Conservation (phyloP, 371 early-diverging fungal genomes). For the Umbelopsis sp. region DNA sequence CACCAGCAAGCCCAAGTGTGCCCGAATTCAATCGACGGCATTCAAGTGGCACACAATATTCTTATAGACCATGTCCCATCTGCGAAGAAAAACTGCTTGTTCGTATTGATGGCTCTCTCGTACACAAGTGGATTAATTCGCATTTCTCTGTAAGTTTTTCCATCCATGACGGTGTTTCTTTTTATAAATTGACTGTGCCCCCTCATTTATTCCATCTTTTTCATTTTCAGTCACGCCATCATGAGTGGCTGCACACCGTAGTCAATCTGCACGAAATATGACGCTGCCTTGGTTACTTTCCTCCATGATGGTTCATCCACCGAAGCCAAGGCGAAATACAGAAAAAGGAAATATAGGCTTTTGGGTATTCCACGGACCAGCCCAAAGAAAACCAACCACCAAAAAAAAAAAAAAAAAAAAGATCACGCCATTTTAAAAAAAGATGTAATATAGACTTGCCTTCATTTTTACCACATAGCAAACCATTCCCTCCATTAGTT, state of each 20-base stretch:
- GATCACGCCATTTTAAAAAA: not conserved
- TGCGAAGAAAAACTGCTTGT: constrained; percentile 21
- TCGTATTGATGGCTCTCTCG: constrained; percentile 20
- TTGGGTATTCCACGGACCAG: not conserved
- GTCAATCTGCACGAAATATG: constrained; percentile 20
- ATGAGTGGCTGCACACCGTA: constrained; percentile 22
- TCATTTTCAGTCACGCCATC: constrained; percentile 13
- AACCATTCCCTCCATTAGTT: not conserved
- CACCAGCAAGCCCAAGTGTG: not conserved
- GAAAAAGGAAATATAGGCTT: not conserved
- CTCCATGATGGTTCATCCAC: not conserved
- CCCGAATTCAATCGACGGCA: constrained; percentile 14
- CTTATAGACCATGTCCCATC: constrained; percentile 20
- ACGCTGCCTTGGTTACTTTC: not conserved
- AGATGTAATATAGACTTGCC: constrained; percentile 13
- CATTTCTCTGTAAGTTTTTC: constrained; percentile 16
- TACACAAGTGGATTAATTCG: constrained; percentile 21
- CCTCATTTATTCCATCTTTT: not conserved
- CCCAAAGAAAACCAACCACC: not conserved
- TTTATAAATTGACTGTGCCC: constrained; percentile 5
- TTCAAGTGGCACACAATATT: constrained; percentile 19
- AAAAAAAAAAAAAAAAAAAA: not conserved
- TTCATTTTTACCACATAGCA: not conserved
- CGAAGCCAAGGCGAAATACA: not conserved
- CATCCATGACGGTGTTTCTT: not conserved